A percentile compares a stretch with the other conserved stretches of the same genome.
Conservation (phyloP, 2,329 filamentous ascomycete genomes). For the Aspergillus ochraceus region DNA sequence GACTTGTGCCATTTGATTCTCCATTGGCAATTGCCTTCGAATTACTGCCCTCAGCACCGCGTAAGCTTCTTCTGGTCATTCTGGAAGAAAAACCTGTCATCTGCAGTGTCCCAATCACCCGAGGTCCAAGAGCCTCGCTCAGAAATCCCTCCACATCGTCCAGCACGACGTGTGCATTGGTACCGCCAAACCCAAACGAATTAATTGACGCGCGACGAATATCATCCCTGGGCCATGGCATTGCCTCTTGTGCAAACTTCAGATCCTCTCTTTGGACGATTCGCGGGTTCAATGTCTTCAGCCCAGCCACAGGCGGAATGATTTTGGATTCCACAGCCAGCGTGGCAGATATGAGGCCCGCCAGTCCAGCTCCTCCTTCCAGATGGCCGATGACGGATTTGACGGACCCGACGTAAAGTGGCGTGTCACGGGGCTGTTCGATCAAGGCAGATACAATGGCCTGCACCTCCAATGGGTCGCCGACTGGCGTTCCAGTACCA, state of each 20-base stretch:
- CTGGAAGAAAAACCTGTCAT: neutral
- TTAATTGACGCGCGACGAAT: conserved; percentile 45
- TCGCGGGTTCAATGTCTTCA: neutral
- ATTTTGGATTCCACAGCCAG: conserved; percentile 34
- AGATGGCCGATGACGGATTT: conserved; percentile 37
- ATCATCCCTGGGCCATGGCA: conserved; percentile 12
- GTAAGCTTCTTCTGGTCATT: neutral
- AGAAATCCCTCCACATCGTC: conserved; percentile 24
- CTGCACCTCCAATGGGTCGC: conserved; percentile 30
- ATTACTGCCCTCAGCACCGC: neutral
- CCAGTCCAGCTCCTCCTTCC: conserved; percentile 34
- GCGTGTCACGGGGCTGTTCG: conserved; percentile 20
- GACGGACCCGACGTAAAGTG: conserved; percentile 25
- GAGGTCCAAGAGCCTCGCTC: neutral
- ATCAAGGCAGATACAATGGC: neutral
- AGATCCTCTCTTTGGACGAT: neutral
- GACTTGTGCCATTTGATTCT: neutral
- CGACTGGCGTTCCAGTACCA: conserved; percentile 43
- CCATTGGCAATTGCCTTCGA: neutral
- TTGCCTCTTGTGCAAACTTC: neutral
- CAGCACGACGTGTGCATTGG: conserved; percentile 42
- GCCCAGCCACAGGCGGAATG: conserved; percentile 20
- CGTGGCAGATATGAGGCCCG: conserved; percentile 35
- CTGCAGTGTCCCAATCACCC: neutral
- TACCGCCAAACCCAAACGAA: conserved; percentile 45